These are phyloP conservation scores for Selaginella tamariscina DNA, from an alignment of 75 land plant species.

Conservation along the genomic window DNA sequence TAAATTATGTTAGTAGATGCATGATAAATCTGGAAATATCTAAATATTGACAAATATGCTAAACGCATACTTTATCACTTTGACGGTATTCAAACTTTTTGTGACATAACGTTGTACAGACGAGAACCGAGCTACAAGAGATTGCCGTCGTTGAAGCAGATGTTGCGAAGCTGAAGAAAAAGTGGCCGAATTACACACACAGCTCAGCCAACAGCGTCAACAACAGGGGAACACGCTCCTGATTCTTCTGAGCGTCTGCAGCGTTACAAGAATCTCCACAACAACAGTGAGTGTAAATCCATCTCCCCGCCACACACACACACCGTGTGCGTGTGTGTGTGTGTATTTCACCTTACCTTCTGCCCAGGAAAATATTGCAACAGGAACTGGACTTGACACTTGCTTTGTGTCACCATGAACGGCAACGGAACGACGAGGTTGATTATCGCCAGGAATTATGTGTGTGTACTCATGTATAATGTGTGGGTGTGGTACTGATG, in stretches of 20 bases:
- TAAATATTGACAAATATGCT: too few relatives aligned
- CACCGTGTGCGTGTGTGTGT: too few relatives aligned
- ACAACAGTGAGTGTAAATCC: conserved; percentile 48
- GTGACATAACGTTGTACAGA: conserved; percentile 28
- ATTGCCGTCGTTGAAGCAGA: conserved; percentile 98
- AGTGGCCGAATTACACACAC: conserved; percentile 93
- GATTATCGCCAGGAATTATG: not conserved
- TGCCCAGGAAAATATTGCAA: conserved; percentile 56
- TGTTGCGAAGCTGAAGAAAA: conserved; percentile 90
- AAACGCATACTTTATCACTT: too few relatives aligned
- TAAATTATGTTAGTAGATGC: too few relatives aligned
- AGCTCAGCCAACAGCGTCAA: conserved; percentile 79
- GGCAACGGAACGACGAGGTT: conserved; percentile 70
- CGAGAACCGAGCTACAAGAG: conserved; percentile 96
- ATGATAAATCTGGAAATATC: too few relatives aligned
- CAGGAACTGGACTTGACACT: conserved; percentile 77
- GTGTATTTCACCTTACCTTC: not conserved
- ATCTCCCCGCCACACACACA: not conserved
- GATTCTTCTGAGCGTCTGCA: conserved; percentile 57
- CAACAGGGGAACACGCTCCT: conserved; percentile 66
- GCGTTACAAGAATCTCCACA: conserved; percentile 50
- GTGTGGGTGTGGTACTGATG: too few relatives aligned
- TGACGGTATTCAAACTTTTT: too few relatives aligned
- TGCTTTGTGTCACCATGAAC: conserved; percentile 78
- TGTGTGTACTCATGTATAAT: too few relatives aligned